A percentile compares a stretch with the other conserved stretches of the same genome.
Conservation (phyloP, 176 grass and related monocot species). For the maize (Zea mays) region Zm-B73-REFERENCE-NAM-5.0 NC_050103.1:166036001-166036500, state of each 20-base stretch:
- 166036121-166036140: conserved; percentile 97
- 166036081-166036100: conserved; percentile 44
- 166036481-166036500: conserved; percentile 1
- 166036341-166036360: conserved; percentile 77
- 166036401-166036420: conserved; percentile 79
- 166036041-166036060: background rate
- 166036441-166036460: conserved; percentile 75
- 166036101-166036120: conserved; percentile 91
- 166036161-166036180: conserved; percentile 64
- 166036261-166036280: conserved; percentile 99
- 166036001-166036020: background rate
- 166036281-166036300: conserved; percentile 84
- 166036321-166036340: conserved; percentile 86
- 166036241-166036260: conserved; percentile 6
- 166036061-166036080: background rate
- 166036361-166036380: conserved; percentile 92
- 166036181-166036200: conserved; percentile 30
- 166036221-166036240: background rate
- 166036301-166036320: conserved; percentile 88
- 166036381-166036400: conserved; percentile 83
- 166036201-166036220: background rate
- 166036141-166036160: conserved; percentile 98
- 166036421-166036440: conserved; percentile 97
- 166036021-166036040: background rate
- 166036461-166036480: conserved; percentile 19